phyloP scores from a whole-genome alignment of 2,329 filamentous ascomycete genomes.

The Chrysoporthe deuterocubensis region DNA sequence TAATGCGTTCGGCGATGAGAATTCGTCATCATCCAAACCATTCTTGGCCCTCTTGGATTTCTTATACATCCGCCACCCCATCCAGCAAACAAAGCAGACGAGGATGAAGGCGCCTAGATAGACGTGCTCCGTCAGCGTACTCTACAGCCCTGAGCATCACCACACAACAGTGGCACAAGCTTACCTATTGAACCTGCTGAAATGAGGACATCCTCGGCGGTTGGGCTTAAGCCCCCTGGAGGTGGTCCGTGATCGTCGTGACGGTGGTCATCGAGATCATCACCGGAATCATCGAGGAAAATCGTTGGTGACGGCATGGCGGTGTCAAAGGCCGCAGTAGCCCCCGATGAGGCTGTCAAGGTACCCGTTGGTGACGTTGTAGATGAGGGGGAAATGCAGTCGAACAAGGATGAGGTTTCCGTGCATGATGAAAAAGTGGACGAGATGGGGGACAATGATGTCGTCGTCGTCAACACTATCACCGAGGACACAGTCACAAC shows the following conservation, averaged over 20 bases:
- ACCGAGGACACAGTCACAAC: conserved; percentile 26
- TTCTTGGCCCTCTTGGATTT: conserved; percentile 37
- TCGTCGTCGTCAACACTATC: conserved; percentile 26
- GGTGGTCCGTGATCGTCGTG: conserved; percentile 2
- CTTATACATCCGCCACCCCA: conserved; percentile 46
- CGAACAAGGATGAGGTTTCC: not conserved
- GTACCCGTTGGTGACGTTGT: conserved; percentile 7
- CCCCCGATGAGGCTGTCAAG: conserved; percentile 1
- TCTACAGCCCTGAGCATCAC: not conserved
- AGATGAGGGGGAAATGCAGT: not conserved
- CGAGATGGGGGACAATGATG: not conserved
- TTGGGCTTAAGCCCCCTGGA: conserved; percentile 31
- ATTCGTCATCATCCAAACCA: conserved; percentile 23
- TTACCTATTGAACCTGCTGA: conserved; percentile 42
- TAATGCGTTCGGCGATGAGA: conserved; percentile 30
- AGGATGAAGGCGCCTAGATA: conserved; percentile 48
- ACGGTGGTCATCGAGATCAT: conserved; percentile 7
- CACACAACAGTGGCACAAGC: conserved; percentile 5
- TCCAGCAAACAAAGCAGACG: conserved; percentile 49
- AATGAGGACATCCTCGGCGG: conserved; percentile 38
- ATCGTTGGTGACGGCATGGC: conserved; percentile 17
- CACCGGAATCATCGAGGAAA: conserved; percentile 24
- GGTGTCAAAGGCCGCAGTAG: conserved; percentile 22
- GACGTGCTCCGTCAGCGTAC: not conserved
- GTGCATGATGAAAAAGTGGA: not conserved